These are phyloP conservation scores for Suillus clintonianus DNA, from an alignment of 768 basidiomycete species.

Conservation along the genomic window DNA sequence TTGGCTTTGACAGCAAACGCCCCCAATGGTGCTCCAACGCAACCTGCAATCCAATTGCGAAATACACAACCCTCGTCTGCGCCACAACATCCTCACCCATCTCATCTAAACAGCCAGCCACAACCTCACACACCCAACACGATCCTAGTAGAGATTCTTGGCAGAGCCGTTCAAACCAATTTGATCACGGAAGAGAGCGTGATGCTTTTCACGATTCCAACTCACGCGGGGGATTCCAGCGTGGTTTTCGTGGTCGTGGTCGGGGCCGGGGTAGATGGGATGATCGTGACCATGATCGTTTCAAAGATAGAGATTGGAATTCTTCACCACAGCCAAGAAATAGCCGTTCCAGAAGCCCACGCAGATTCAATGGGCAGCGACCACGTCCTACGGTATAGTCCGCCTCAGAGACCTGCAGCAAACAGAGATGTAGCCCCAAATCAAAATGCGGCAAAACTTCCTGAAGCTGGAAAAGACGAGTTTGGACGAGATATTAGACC, in stretches of 20 bases:
- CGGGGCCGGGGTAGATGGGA: conserved; percentile 63
- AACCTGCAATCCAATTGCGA: conserved; percentile 12
- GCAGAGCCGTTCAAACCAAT: conserved; percentile 28
- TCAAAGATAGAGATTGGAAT: conserved; percentile 44
- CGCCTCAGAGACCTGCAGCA: conserved; percentile 49
- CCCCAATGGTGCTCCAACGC: conserved; percentile 28
- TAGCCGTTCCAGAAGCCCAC: conserved; percentile 79
- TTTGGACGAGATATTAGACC: conserved; percentile 82
- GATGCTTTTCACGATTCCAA: conserved; percentile 42
- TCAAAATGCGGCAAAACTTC: conserved; percentile 29
- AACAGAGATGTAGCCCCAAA: conserved; percentile 27
- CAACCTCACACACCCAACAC: conserved; percentile 30
- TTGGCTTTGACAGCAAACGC: conserved; percentile 62
- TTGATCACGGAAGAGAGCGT: conserved; percentile 47
- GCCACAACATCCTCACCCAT: conserved; percentile 25
- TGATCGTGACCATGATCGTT: conserved; percentile 46
- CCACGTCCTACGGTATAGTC: conserved; percentile 64
- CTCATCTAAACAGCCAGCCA: conserved; percentile 2
- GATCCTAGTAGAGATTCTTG: conserved; percentile 38
- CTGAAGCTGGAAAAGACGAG: conserved; percentile 68
- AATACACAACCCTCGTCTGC: conserved; percentile 16
- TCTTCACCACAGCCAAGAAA: conserved; percentile 45
- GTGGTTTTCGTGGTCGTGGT: conserved; percentile 60
- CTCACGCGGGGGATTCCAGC: conserved; percentile 55
- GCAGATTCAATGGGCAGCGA: conserved; percentile 53